Conservation (phyloP, 1,139 yeast genomes). For the Sugiyamaella pinicola region DNA sequence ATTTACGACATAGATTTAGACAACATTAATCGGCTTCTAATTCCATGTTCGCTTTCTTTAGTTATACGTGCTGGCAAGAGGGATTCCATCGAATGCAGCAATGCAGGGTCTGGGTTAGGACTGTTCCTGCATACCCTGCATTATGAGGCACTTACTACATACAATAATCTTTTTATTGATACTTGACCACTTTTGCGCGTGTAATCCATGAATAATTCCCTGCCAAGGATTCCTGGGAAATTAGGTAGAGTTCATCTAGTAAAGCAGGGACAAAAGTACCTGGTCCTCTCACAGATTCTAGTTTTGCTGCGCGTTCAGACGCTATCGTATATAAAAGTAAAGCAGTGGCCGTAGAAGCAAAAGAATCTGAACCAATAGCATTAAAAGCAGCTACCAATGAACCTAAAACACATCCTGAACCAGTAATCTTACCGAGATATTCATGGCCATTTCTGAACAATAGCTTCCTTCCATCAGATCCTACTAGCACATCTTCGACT, state of each 20-base stretch:
- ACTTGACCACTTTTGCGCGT: constrained; percentile 7
- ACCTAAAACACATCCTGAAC: constrained; percentile 86
- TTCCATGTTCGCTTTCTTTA: neutral
- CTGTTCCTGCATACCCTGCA: neutral
- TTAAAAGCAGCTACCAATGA: constrained; percentile 64
- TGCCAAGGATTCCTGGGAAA: constrained; percentile 19
- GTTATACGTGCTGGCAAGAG: neutral
- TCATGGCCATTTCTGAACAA: constrained; percentile 61
- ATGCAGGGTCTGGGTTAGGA: constrained; percentile 10
- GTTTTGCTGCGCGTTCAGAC: constrained; percentile 56
- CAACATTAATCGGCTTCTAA: no score
- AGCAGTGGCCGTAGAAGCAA: constrained; percentile 59
- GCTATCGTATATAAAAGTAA: constrained; percentile 65
- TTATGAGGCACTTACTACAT: no score
- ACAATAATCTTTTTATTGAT: neutral
- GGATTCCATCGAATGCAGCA: neutral
- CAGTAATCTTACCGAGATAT: constrained; percentile 77
- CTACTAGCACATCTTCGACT: constrained; percentile 51
- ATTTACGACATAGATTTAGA: no score
- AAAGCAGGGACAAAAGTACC: constrained; percentile 55
- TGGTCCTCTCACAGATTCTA: constrained; percentile 44
- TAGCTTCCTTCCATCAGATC: constrained; percentile 39
- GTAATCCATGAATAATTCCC: constrained; percentile 15
- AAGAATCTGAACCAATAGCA: constrained; percentile 37
- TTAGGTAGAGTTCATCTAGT: constrained; percentile 48